Base-by-base conservation (phyloP, 495 filamentous ascomycete genomes). In the Talaromyces nanjingensis region DNA sequence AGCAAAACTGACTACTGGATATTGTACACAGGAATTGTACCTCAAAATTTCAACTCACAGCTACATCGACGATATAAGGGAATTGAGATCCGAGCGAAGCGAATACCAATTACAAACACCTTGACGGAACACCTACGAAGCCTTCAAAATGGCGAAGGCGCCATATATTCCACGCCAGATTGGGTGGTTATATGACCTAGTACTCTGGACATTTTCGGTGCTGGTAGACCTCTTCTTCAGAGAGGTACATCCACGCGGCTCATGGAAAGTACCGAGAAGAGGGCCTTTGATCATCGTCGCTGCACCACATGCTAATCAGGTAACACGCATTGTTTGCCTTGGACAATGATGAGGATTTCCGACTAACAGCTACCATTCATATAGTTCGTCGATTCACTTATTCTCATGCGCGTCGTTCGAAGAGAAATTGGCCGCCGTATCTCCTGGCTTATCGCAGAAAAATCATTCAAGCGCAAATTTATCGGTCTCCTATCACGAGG, bases 241-340 rank as follows among this genome's bases (percentile, higher is more conserved):
- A 68, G 94, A 98, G 77, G 90, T 98, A 3, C 93, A 98, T 71
- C 93, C 94, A 7, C 89, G 94, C 54, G 91, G 92, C 63, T 87
- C 91, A 56, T 98, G 94, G 91, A 91, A 91, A 74, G 89, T 98
- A 24, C 94, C 94, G 39, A 83, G 87, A 64, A 83, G 84, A 66
- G 94, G 91, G 2, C 93, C 94, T 0, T 84, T 98, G 62, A 91
- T 98, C 47, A 93, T 98, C 70, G 94, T 98, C 65, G 93, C 92
- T n/a, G 94, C 96, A 20, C 94, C 94, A 65, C 94, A 98, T 82
- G 96, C 94, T 55, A 98, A 98, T 73, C 94, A 98, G 86, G 91
- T 92, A 60, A 52, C 20, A 16, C 47, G 53, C 22, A 62, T 62
- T 49, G 18, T 34, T 45, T 22, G 22, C 11, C 5, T 34, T 57